Evolutionary conservation across 441 rosid genomes (phyloP).

Genomic region (Jatropha multifida): DNA sequence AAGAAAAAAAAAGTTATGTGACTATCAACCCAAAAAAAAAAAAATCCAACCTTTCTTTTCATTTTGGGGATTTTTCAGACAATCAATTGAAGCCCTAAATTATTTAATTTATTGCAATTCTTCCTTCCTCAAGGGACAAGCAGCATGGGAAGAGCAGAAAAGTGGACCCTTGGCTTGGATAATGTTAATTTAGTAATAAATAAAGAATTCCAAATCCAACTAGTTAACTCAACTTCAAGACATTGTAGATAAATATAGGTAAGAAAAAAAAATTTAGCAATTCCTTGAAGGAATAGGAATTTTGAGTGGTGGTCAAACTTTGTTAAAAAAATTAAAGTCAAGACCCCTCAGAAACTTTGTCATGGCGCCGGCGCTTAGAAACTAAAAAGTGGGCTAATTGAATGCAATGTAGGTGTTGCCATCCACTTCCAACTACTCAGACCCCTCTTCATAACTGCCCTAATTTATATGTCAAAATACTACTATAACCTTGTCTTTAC

Average conservation of each 20-base stretch:
- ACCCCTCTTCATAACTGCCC: slow-evolving; percentile 40
- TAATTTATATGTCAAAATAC: slow-evolving; percentile 22
- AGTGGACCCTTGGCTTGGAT: neutral
- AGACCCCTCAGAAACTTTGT: neutral
- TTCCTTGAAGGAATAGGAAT: neutral
- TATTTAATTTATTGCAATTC: neutral
- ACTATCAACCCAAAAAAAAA: no score
- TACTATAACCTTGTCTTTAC: neutral
- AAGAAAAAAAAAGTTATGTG: no score
- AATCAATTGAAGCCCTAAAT: neutral
- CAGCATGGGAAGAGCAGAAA: neutral
- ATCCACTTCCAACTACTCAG: slow-evolving; percentile 52
- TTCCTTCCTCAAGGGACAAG: neutral
- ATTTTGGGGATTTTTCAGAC: neutral
- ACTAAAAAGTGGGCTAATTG: slow-evolving; percentile 60
- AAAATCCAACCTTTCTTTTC: neutral
- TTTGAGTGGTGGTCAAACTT: neutral
- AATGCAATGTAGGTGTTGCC: slow-evolving; percentile 43
- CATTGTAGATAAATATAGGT: slow-evolving; percentile 4
- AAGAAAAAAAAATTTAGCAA: slow-evolving; percentile 2
- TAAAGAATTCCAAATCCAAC: slow-evolving; percentile 2
- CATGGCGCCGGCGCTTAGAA: slow-evolving; percentile 33
- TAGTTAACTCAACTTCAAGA: neutral
- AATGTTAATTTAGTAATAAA: no score
- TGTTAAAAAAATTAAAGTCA: no score